Evolutionary conservation across 129 eudicot species (phyloP), one percentile per base, ranked within the genome.

Genomic region (Oenanthe sinensis): DNA sequence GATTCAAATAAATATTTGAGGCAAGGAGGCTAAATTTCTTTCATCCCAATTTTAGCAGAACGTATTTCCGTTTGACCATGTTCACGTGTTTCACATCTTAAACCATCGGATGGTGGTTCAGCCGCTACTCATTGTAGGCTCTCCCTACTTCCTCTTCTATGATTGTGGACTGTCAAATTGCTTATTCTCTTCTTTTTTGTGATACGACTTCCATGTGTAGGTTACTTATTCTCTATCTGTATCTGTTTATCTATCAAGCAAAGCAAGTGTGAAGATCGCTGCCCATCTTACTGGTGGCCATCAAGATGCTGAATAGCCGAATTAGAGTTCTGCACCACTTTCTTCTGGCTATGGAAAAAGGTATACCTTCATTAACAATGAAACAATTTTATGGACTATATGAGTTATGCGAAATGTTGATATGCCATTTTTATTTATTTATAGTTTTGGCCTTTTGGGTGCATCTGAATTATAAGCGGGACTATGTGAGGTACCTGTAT

Each of bases 261-360:
- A 45, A 58, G 65, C 13, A 58, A n/a, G n/a, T 63, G 75, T 30
- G 78, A n/a, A 10, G 40, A 33, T 24, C 75, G 98, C 98, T 79
- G 98, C 98, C 85, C 98, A 94, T 80, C 93, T 94, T 79, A 94
- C 98, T 15, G 98, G 98, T 70, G 90, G 98, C 98, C 60, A 94
- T 94, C 84, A 94, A 94, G 91, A 94, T 94, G 98, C 90, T 94
- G 75, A 91, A 90, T 85, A 88, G 97, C 86, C 87, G 98, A 83
- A 87, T 94, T 83, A 87, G 93, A 75, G 97, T 94, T 79, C 98
- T 94, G 70, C 96, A 88, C 85, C 93, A 94, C 75, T 88, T 91
- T 82, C 98, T 94, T 74, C 83, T 87, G 17, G 91, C 96, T 65
- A 94, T 91, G 97, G 96, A 94, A 75, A 90, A 91, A 87, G 97